Conservation (phyloP, 2,329 filamentous ascomycete genomes). For the Hymenoscyphus linearis region DNA sequence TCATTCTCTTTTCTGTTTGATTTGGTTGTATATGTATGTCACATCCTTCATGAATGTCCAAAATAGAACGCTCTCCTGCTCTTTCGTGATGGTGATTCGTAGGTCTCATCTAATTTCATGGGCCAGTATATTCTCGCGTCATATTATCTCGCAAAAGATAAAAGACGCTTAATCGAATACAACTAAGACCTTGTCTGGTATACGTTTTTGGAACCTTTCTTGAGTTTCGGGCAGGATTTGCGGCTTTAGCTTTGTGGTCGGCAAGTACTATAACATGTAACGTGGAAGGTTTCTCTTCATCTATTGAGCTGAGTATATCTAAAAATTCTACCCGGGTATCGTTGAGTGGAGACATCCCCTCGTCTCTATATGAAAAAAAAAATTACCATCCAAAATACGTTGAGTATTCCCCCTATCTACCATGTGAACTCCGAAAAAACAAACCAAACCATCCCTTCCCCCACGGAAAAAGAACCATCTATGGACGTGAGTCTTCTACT, state of each 20-base stretch:
- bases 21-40: background rate
- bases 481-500: background rate
- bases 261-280: background rate
- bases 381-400: constrained; percentile 13
- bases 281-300: background rate
- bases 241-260: background rate
- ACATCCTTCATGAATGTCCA: background rate
- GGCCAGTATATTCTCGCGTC: too few species aligned
- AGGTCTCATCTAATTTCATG: too few species aligned
- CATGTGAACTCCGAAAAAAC: background rate
- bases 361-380: constrained; percentile 1
- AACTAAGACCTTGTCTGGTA: too few species aligned
- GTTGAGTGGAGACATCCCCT: constrained; percentile 12
- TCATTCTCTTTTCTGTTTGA: background rate
- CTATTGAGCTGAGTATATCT: constrained; percentile 1
- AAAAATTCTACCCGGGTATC: constrained; percentile 12
- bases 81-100: too few species aligned
- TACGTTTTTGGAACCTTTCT: too few species aligned
- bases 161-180: too few species aligned
- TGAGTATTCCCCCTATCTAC: constrained; percentile 15
- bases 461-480: background rate
- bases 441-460: too few species aligned
- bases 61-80: background rate
- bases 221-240: background rate
- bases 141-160: too few species aligned